Base-by-base conservation (phyloP, 345 rosid species). In the Zanthoxylum bungeanum region DNA sequence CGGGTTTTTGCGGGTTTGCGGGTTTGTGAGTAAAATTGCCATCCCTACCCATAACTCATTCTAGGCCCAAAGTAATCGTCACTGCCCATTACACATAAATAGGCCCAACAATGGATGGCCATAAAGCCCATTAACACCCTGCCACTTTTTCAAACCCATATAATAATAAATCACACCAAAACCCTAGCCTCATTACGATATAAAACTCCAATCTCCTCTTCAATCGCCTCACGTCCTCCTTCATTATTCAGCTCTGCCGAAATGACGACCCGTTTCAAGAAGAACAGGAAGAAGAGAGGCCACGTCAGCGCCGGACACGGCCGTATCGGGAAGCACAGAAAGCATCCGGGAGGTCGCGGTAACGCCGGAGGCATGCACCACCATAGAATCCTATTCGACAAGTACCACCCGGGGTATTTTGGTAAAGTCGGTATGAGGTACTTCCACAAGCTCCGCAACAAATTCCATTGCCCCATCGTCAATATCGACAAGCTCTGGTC, bases 311-410 rank as follows among this genome's bases (percentile, higher is more conserved):
- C n/a, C n/a, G n/a, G n/a, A n/a, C n/a, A n/a, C n/a, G n/a, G n/a
- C n/a, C n/a, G n/a, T n/a, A n/a, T n/a, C n/a, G n/a, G n/a, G n/a
- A n/a, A n/a, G n/a, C n/a, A 91, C 77, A 73, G 94, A 9, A 91
- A 91, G 84, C 94, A 91, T 60, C 97, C 94, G 0, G 97, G 97
- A 67, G 97, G 97, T 62, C 88, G 97, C 2, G 94, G 97, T 64
- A 91, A 91, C 80, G 94, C 94, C 8, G 94, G 97, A 66, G 94
- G 97, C 44, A 82, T 89, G 97, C 94, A 91, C 80, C 97, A 89
- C 84, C 97, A 91, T 85, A 59, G 94, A 73, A 91, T 91, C 85
- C 91, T 91, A 68, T 91, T 91, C 81, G 94, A 89, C 88, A 91
- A 91, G 86, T 91, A 88, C 79, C 97, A 91, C 72, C 97, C 94